Conservation (phyloP, 345 rosid species). For the Bruguiera gymnorhiza region DNA sequence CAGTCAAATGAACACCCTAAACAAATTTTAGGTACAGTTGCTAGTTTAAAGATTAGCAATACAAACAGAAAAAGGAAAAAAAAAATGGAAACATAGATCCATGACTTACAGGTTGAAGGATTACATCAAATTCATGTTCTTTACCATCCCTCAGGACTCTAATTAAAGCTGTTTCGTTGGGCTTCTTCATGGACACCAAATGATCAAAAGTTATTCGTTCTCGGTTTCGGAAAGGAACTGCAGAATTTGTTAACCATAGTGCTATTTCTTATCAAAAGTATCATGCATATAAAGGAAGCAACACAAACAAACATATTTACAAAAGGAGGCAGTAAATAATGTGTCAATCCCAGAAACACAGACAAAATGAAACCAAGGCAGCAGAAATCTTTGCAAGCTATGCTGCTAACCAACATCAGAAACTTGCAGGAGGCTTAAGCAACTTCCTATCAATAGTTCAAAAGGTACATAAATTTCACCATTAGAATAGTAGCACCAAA, state of each 20-base stretch:
- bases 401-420: too few species aligned
- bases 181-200: conserved; percentile 89
- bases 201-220: conserved; percentile 86
- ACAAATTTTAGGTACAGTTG: too few species aligned
- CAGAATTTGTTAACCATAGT: conserved; percentile 14
- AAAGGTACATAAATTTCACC: too few species aligned
- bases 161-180: conserved; percentile 55
- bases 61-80: background rate
- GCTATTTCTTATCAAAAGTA: conserved; percentile 17
- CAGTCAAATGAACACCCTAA: too few species aligned
- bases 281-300: background rate
- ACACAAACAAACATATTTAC: background rate
- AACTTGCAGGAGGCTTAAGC: too few species aligned
- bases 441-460: too few species aligned
- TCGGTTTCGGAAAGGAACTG: conserved; percentile 86
- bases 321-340: background rate
- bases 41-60: too few species aligned
- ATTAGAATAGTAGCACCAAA: background rate
- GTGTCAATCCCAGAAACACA: background rate
- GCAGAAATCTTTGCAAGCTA: too few species aligned
- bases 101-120: conserved; percentile 64
- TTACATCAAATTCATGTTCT: conserved; percentile 55
- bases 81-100: conserved; percentile 6
- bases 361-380: too few species aligned
- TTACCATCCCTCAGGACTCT: conserved; percentile 64